Percentiles rank a stretch among this genome's conserved stretches.
These are phyloP conservation scores for Leccinellum rugosiceps DNA, from an alignment of 768 basidiomycete species.

Conservation along the genomic window DNA sequence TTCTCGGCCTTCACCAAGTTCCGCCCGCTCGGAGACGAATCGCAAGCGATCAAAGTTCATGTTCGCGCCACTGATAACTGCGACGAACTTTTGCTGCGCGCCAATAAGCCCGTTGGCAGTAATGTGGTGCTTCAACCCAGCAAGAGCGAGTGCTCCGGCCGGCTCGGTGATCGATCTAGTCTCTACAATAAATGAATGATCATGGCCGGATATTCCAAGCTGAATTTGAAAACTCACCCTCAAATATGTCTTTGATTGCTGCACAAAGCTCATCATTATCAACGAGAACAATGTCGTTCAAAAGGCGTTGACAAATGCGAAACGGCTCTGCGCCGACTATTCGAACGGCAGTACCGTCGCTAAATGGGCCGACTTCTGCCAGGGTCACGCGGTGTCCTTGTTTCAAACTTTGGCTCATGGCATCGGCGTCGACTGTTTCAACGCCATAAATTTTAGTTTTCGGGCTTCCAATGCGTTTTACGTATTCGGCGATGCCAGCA, in stretches of 20 bases:
- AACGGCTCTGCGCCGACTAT: constrained; percentile 95
- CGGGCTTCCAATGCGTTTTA: constrained; percentile 89
- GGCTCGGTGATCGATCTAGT: constrained; percentile 96
- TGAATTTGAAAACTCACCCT: constrained; percentile 52
- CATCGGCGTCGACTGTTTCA: constrained; percentile 95
- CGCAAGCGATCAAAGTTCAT: constrained; percentile 98
- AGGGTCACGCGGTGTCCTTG: constrained; percentile 81
- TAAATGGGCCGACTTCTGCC: constrained; percentile 91
- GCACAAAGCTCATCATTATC: constrained; percentile 98
- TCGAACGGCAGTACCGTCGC: constrained; percentile 96
- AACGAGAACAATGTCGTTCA: constrained; percentile 81
- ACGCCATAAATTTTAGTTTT: constrained; percentile 79
- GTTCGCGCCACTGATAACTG: constrained; percentile 92
- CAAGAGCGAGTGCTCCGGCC: constrained; percentile 88
- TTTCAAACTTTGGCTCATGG: constrained; percentile 81
- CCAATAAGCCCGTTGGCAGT: constrained; percentile 75
- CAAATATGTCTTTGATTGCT: constrained; percentile 98
- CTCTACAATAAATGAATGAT: constrained; percentile 39
- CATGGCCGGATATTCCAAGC: neutral
- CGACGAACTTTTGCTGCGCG: constrained; percentile 85
- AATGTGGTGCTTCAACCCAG: constrained; percentile 89
- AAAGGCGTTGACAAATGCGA: constrained; percentile 79
- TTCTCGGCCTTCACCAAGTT: constrained; percentile 93
- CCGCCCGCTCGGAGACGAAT: constrained; percentile 98
- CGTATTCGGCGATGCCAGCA: constrained; percentile 87